Conservation (phyloP, 768 basidiomycete species). For the Hemileccinum rubropunctum region DNA sequence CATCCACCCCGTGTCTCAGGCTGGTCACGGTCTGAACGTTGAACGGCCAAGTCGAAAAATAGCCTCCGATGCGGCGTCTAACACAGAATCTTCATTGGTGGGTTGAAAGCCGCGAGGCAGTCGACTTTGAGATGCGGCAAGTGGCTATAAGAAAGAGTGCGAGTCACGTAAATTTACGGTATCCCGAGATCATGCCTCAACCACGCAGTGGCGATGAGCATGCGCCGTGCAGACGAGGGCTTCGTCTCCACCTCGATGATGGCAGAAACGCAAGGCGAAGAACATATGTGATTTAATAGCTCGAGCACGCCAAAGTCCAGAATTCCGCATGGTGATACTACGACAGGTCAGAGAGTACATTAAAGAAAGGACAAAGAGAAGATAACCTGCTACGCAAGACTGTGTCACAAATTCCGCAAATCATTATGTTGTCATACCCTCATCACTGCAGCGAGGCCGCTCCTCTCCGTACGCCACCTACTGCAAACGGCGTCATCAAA, state of each 20-base stretch:
- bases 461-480: conserved; percentile 28
- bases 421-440: conserved; percentile 29
- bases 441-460: conserved; percentile 32
- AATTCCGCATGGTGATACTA: conserved; percentile 9
- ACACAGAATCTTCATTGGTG: conserved; percentile 19
- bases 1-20: neutral
- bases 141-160: neutral
- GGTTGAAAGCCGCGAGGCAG: conserved; percentile 11
- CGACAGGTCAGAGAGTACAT: conserved; percentile 18
- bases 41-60: conserved; percentile 11
- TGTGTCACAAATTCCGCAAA: conserved; percentile 23
- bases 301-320: conserved; percentile 16
- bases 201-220: conserved; percentile 32
- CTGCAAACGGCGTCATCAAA: conserved; percentile 31
- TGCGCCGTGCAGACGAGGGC: conserved; percentile 10
- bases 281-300: conserved; percentile 17
- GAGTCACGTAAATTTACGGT: conserved; percentile 28
- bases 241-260: conserved; percentile 7
- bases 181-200: conserved; percentile 28
- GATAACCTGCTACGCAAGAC: conserved; percentile 3
- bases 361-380: conserved; percentile 11
- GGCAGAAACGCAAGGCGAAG: conserved; percentile 17
- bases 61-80: conserved; percentile 10
- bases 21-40: neutral
- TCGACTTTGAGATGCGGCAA: conserved; percentile 1